Conservation (phyloP, 2,329 filamentous ascomycete species). For the Stenocarpella maydis region DNA sequence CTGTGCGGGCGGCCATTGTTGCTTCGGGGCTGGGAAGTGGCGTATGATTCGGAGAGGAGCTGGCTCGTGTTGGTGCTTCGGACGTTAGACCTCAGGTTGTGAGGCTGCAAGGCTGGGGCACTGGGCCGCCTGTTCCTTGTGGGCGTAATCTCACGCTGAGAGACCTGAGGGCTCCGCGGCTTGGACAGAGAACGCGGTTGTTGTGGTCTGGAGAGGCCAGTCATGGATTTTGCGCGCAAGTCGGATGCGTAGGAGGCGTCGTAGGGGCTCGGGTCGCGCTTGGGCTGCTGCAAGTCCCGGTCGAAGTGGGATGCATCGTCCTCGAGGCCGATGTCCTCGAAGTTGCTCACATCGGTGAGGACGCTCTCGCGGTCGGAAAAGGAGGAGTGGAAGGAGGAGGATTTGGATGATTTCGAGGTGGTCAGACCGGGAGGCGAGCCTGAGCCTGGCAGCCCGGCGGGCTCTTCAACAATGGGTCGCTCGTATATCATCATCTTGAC, state of each 20-base stretch:
- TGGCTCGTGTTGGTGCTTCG: conserved; percentile 57
- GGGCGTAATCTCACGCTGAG: conserved; percentile 46
- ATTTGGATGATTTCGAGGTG: conserved; percentile 86
- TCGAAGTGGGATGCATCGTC: conserved; percentile 56
- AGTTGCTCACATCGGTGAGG: conserved; percentile 79
- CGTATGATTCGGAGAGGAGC: conserved; percentile 43
- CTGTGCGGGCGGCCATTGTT: conserved; percentile 44
- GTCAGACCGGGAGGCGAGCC: conserved; percentile 82
- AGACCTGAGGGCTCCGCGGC: conserved; percentile 39
- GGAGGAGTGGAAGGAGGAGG: conserved; percentile 83
- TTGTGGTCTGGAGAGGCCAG: conserved; percentile 40
- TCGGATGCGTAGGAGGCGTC: conserved; percentile 56
- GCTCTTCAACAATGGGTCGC: conserved; percentile 46
- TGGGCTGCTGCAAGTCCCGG: conserved; percentile 47
- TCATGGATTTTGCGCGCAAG: conserved; percentile 44
- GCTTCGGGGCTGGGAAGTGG: conserved; percentile 42
- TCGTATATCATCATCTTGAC: conserved; percentile 52
- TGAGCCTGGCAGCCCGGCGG: conserved; percentile 54
- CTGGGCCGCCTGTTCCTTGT: conserved; percentile 50
- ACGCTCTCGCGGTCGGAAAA: conserved; percentile 74
- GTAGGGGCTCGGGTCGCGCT: conserved; percentile 56
- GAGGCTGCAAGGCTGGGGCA: conserved; percentile 55
- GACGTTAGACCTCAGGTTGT: conserved; percentile 57
- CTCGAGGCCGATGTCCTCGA: conserved; percentile 92
- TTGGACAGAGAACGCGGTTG: conserved; percentile 39